A percentile compares a stretch with the other conserved stretches of the same genome.
phyloP scores from a whole-genome alignment of 2,329 filamentous ascomycete species.

The Xylariaceae sp. region DNA sequence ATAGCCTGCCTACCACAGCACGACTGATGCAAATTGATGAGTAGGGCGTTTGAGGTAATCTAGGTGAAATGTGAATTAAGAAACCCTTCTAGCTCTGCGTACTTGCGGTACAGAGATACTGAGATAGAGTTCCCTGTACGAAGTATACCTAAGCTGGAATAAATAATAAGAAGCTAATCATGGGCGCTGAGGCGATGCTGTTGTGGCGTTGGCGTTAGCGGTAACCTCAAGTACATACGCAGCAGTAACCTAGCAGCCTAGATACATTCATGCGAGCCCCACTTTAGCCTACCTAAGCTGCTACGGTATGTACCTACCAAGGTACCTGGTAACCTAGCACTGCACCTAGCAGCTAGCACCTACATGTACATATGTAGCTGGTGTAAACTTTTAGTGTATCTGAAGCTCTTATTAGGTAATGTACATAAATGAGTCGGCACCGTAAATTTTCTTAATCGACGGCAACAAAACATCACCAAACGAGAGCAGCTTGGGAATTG shows the following conservation, averaged over 20 bases:
- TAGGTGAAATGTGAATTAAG: too few relatives aligned
- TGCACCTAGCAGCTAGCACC: too few relatives aligned
- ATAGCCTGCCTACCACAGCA: too few relatives aligned
- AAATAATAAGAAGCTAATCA: neutral
- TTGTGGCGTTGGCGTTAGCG: neutral
- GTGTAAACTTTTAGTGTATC: neutral
- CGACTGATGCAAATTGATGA: neutral
- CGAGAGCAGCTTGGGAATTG: neutral
- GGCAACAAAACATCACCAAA: neutral
- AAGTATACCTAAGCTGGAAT: neutral
- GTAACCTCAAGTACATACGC: too few relatives aligned
- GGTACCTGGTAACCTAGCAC: too few relatives aligned
- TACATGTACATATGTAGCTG: neutral
- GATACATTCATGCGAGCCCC: neutral
- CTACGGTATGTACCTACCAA: too few relatives aligned
- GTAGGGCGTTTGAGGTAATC: neutral
- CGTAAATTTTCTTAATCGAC: neutral
- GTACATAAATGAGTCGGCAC: neutral
- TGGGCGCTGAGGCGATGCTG: neutral
- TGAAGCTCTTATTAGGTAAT: neutral
- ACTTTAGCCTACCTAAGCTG: neutral
- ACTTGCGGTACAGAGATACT: neutral
- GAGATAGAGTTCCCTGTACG: neutral
- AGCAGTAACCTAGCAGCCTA: too few relatives aligned
- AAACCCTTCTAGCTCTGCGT: too few relatives aligned